Percentiles rank a stretch among this genome's conserved stretches.
phyloP scores from a whole-genome alignment of 331 rosid species.

The Prunus yedoensis region DNA sequence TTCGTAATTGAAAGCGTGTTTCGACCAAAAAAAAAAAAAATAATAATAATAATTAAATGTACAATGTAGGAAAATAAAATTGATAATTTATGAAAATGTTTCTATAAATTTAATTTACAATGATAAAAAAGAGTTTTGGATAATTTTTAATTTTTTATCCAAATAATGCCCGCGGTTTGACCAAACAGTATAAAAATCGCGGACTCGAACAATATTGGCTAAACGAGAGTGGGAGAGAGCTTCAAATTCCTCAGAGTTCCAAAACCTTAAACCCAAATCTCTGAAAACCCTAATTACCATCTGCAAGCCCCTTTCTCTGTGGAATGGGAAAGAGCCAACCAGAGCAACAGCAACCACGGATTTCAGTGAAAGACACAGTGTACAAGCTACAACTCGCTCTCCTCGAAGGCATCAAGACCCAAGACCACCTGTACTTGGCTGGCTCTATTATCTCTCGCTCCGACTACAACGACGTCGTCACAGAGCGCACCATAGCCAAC shows the following conservation, averaged over 20 bases:
- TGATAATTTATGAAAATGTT: no score
- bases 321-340: conserved; percentile 34
- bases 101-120: no score
- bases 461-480: conserved; percentile 76
- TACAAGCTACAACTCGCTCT: conserved; percentile 61
- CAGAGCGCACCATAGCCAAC: conserved; percentile 66
- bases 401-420: conserved; percentile 57
- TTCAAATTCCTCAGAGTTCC: background rate
- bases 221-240: background rate
- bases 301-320: conserved; percentile 5
- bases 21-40: no score
- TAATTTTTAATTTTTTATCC: no score
- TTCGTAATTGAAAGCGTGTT: no score
- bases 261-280: background rate
- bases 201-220: no score
- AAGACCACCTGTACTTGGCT: conserved; percentile 71
- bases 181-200: background rate
- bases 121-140: no score
- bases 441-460: conserved; percentile 73
- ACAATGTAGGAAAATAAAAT: no score
- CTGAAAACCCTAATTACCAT: background rate
- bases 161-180: no score
- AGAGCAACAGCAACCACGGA: background rate
- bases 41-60: no score
- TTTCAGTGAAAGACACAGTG: conserved; percentile 53